Base-by-base conservation (phyloP, 495 filamentous ascomycete genomes). In the Podospora didyma region DNA sequence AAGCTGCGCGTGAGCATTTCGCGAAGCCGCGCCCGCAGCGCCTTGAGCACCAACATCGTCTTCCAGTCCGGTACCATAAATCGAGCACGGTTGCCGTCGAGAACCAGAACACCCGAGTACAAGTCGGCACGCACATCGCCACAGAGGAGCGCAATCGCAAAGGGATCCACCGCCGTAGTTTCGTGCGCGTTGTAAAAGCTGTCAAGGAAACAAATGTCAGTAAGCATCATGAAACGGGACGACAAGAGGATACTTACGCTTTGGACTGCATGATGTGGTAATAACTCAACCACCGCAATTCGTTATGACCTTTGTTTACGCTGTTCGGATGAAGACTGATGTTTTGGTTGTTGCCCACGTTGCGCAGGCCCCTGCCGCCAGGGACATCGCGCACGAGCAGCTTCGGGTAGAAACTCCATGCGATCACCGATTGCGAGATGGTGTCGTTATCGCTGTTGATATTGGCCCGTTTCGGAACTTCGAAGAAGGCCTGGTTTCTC, bases 201-300 rank as follows among this genome's bases (percentile, higher is more conserved):
- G 46, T 19, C 5, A 22, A 10, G 1, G 10, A 52, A 1, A 19
- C 34, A 37, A 37, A 16, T 7, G 34, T 7, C 9, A 37, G 46
- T 22, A 19, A n/a, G 16, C 3, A 51, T 37, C 31, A 9, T 12
- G 14, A 20, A 5, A 9, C 12, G 52, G 2, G 20, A 42, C 6
- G 7, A 9, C 1, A 12, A 5, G 51, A 49, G 26, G 23, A 14
- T 19, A 69, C 79, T 61, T 79, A 87, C 76, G 83, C 79, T 62
- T 88, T 94, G 22, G 87, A 86, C 71, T 96, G 91, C 92, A 97
- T 96, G 57, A 97, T 96, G 60, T 93, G 86, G 69, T 98, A 97
- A 68, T 93, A 98, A 0, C 88, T 90, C 45, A 97, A 70, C 86
- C 88, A 96, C 64, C 83, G 83, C n/a, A 88, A 67, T 17, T 81